A percentile compares a stretch with the other conserved stretches of the same genome.
These are phyloP conservation scores for Tylopilus sp. DNA, from an alignment of 1,284 basidiomycete species.

Conservation along the genomic window DNA sequence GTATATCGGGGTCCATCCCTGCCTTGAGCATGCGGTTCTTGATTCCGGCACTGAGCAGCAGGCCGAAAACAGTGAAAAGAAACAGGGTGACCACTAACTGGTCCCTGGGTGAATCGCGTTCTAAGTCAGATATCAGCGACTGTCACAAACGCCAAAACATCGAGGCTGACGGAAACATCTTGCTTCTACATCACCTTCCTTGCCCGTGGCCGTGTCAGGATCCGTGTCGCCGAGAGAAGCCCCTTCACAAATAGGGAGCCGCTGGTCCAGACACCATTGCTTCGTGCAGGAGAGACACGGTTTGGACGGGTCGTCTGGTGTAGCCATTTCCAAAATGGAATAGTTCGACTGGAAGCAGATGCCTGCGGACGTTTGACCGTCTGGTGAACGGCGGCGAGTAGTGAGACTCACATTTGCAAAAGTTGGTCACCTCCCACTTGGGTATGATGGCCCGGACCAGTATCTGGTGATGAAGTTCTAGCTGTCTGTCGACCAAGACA, in stretches of 20 bases:
- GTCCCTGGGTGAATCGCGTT: conserved; percentile 84
- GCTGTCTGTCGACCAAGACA: conserved; percentile 3
- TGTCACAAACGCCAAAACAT: conserved; percentile 30
- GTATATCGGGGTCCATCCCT: conserved; percentile 57
- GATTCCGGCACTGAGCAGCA: conserved; percentile 79
- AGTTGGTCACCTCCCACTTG: conserved; percentile 80
- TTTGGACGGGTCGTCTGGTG: conserved; percentile 78
- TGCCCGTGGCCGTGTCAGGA: conserved; percentile 90
- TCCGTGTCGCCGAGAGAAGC: conserved; percentile 83
- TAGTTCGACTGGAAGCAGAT: conserved; percentile 88
- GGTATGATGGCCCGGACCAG: conserved; percentile 47
- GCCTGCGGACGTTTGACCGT: conserved; percentile 45
- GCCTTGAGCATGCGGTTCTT: conserved; percentile 75
- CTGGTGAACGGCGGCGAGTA: conserved; percentile 1
- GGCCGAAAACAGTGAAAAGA: conserved; percentile 76
- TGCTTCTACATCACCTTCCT: conserved; percentile 92
- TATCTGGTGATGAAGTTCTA: conserved; percentile 34
- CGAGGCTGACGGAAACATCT: conserved; percentile 84
- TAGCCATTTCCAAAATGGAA: conserved; percentile 77
- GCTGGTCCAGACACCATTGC: conserved; percentile 93
- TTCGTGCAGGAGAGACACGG: conserved; percentile 91
- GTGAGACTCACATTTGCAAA: conserved; percentile 67
- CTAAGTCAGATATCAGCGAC: conserved; percentile 37
- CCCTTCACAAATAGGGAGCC: conserved; percentile 79
- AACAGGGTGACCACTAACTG: conserved; percentile 88